Evolutionary conservation across 73 alveolate genomes (phyloP), one percentile per base, ranked within the genome.

Genomic region (Paramecium bursaria): DNA sequence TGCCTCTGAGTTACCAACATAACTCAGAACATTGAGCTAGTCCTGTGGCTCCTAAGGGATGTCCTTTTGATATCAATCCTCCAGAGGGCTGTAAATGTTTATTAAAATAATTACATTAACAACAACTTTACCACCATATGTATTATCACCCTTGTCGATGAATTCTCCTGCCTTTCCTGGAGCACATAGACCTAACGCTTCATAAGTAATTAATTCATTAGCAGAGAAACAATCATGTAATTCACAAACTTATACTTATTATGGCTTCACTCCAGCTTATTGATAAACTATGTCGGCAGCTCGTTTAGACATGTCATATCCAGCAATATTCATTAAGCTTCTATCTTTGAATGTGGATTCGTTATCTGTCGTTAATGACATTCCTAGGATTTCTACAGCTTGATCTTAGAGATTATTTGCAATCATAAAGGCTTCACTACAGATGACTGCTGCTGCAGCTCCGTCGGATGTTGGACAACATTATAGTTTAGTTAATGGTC

Each of bases 381-480:
- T 89, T 3, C 91, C 95, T 42, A 80, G 50, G 46, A 93, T 91
- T 76, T 93, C 96, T 6, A 93, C 93, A 10, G 98, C 98, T 53
- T 93, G 86, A 48, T 91, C 95, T 75, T 93, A 76, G 42, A 93
- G 74, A 17, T 90, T 87, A 47, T 93, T 88, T 39, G 50, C 75
- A 22, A 49, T 52, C 50, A 93, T 86, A 82, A 88, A 93, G n/a
- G 77, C 88, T 61, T 93, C 96, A 42, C 86, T 75, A 51, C 91
- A 73, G 17, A 93, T 60, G 46, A 93, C 89, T 4, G 96, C 96
- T 74, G 94, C 87, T 17, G 93, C 98, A 19, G 98, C 95, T 22
- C 98, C 98, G 82, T 93, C 96, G 74, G 93, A 75, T 11, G 98
- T 93, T 11, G 98, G 98, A 86, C 96, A 93, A 88, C 98, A 93